Evolutionary conservation across 2,329 filamentous ascomycete genomes (phyloP), one percentile per base, ranked within the genome.

Genomic region (Corinectria fuckeliana): DNA sequence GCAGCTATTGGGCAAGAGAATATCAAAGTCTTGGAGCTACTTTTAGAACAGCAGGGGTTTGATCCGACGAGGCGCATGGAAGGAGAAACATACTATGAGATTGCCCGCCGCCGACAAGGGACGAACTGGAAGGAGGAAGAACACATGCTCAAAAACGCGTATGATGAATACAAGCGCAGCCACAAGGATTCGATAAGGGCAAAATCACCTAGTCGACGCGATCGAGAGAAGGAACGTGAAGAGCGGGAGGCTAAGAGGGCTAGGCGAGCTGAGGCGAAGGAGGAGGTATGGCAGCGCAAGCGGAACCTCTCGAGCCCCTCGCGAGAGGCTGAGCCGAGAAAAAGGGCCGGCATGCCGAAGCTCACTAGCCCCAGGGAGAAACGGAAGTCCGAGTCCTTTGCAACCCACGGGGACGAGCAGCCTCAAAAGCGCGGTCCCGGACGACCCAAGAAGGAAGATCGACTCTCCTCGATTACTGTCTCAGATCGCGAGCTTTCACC

Each of bases 1-100:
- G 93, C 93, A 58, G 93, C 95, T 1, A 97, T 99, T 65, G 94
- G 95, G 14, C 90, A 94, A 67, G 87, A 88, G 63, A 95, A 97
- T 69, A 84, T 95, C 49, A 91, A 92, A 66, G 92, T 97, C 57
- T 87, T 99, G 42, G 86, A 90, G 57, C 80, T 97, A 10, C 82
- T 97, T 7, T 80, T 97, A 6, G 88, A 88, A 60, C 91, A 95
- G 69, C 85, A 85, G 47, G 79, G 79, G 14, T 97, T 98, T 72
- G 89, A 99, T 69, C 93, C 95, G 0, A 92, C 91, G 1, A 87
- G 90, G 57, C 84, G 88, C 23, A 89, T 88, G 66, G 88, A 88
- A 66, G 91, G 91, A 20, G 87, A 91, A 68, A 89, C 91, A 0
- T 99, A 98, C 74, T 91, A 88, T 69, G 93, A 99, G 64, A 88